These are phyloP conservation scores for Dicorynia guianensis DNA, from an alignment of 306 rosid species.

Conservation along the genomic window DNA sequence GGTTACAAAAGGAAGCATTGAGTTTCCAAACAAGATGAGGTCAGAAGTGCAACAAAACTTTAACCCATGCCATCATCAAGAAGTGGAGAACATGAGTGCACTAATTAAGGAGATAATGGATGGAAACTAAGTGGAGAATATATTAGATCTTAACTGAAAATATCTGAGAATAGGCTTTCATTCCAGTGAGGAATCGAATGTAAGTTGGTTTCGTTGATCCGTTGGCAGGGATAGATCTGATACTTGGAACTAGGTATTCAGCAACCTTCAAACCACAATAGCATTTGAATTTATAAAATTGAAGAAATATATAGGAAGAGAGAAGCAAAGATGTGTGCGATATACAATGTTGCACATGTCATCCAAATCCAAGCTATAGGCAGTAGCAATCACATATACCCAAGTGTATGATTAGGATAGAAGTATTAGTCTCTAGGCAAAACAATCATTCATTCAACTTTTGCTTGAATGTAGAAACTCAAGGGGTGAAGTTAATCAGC, in stretches of 20 bases:
- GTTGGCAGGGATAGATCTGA: constrained; percentile 68
- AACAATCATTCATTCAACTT: not conserved
- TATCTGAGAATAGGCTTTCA: constrained; percentile 92
- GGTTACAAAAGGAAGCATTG: constrained; percentile 10
- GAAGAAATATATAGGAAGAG: not conserved
- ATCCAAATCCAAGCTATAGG: constrained; percentile 3
- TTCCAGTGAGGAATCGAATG: constrained; percentile 88
- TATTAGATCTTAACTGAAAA: constrained; percentile 74
- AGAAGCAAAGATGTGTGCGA: constrained; percentile 14
- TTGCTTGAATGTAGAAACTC: not conserved
- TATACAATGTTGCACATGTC: not conserved
- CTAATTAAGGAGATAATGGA: constrained; percentile 14
- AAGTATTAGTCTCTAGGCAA: not conserved
- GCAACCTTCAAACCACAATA: constrained; percentile 72
- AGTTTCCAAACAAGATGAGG: constrained; percentile 17
- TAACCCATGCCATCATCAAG: not conserved
- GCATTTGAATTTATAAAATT: not conserved
- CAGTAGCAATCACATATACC: constrained; percentile 9
- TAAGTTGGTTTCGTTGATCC: constrained; percentile 85
- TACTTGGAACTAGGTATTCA: constrained; percentile 81
- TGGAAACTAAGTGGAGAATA: not conserved
- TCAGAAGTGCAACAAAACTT: constrained; percentile 1
- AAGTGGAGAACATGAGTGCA: not conserved
- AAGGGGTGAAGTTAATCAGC: not conserved
- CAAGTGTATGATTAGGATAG: not conserved